Percentiles rank a stretch among this genome's conserved stretches.
Evolutionary conservation across 352 stramenopile species (phyloP).

Genomic region (Globisporangium abappressorium): DNA sequence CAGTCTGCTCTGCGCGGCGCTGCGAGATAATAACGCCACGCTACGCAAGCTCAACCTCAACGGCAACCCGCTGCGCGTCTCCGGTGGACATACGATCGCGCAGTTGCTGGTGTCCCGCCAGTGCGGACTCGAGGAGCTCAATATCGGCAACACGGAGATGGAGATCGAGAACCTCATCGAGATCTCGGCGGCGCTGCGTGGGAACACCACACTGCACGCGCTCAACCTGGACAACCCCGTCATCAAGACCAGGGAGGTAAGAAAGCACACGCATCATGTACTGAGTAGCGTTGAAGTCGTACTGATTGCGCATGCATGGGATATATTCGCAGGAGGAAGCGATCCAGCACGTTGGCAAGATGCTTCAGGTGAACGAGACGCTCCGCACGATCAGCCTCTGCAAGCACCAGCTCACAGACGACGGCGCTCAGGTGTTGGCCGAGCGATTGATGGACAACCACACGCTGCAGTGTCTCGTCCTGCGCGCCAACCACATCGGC

Average conservation of each 20-base stretch:
- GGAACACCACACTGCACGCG: slow-evolving; percentile 32
- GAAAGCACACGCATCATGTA: not conserved
- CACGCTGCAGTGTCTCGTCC: slow-evolving; percentile 47
- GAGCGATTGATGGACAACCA: slow-evolving; percentile 68
- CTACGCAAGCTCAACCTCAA: slow-evolving; percentile 46
- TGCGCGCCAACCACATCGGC: slow-evolving; percentile 69
- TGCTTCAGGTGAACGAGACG: slow-evolving; percentile 67
- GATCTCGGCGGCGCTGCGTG: slow-evolving; percentile 49
- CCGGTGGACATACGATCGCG: slow-evolving; percentile 51
- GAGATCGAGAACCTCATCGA: slow-evolving; percentile 64
- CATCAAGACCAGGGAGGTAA: slow-evolving; percentile 46
- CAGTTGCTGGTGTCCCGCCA: slow-evolving; percentile 32
- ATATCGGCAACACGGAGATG: slow-evolving; percentile 55
- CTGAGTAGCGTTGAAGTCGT: too few relatives aligned
- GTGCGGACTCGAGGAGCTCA: slow-evolving; percentile 42
- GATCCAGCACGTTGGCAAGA: slow-evolving; percentile 72
- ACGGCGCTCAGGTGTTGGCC: slow-evolving; percentile 64
- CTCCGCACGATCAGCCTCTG: slow-evolving; percentile 53
- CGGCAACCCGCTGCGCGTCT: slow-evolving; percentile 47
- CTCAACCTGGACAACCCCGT: slow-evolving; percentile 69
- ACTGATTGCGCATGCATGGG: not conserved
- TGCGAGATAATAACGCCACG: slow-evolving; percentile 29
- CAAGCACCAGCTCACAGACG: slow-evolving; percentile 73
- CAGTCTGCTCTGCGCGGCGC: slow-evolving; percentile 46
- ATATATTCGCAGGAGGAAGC: slow-evolving; percentile 35